Evolutionary conservation across 1,139 yeast genomes (phyloP).

Genomic region (Magnusiomyces sp.): DNA sequence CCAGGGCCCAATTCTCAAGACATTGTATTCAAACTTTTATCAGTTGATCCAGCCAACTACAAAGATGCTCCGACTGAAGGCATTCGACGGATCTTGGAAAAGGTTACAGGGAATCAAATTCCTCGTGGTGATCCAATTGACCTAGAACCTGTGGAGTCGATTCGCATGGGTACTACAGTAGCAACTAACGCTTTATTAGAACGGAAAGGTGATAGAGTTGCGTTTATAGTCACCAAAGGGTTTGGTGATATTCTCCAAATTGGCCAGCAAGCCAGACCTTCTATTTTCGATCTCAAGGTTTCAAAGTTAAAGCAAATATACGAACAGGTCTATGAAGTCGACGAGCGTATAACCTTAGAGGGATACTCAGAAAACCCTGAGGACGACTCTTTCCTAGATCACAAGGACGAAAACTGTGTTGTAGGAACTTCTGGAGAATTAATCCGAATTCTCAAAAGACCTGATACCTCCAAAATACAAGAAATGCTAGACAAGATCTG

Average conservation of each 20-base stretch:
- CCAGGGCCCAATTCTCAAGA: slow-evolving; percentile 38
- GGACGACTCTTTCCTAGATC: slow-evolving; percentile 27
- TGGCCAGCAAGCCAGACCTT: slow-evolving; percentile 69
- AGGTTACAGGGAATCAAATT: slow-evolving; percentile 42
- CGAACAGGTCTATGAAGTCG: slow-evolving; percentile 55
- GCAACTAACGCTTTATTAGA: slow-evolving; percentile 71
- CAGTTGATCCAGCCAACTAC: slow-evolving; percentile 83
- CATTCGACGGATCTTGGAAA: slow-evolving; percentile 65
- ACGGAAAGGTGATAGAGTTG: slow-evolving; percentile 58
- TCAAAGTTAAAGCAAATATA: slow-evolving; percentile 52
- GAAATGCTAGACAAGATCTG: slow-evolving; percentile 37
- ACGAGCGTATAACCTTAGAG: slow-evolving; percentile 65
- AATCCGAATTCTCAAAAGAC: slow-evolving; percentile 44
- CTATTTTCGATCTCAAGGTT: slow-evolving; percentile 55
- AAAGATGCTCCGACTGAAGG: slow-evolving; percentile 90
- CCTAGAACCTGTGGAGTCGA: slow-evolving; percentile 43
- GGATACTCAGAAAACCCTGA: slow-evolving; percentile 56
- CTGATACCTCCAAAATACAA: slow-evolving; percentile 38
- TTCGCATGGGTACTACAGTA: slow-evolving; percentile 74
- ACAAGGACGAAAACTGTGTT: slow-evolving; percentile 32
- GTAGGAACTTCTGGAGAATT: slow-evolving; percentile 58
- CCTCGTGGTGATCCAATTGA: slow-evolving; percentile 38
- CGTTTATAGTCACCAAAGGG: slow-evolving; percentile 57
- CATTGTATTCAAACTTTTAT: slow-evolving; percentile 59
- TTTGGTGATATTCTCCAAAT: slow-evolving; percentile 55